Percentiles rank a stretch among this genome's conserved stretches.
phyloP scores from a whole-genome alignment of 305 asterid genomes.

The Striga hermonthica region DNA sequence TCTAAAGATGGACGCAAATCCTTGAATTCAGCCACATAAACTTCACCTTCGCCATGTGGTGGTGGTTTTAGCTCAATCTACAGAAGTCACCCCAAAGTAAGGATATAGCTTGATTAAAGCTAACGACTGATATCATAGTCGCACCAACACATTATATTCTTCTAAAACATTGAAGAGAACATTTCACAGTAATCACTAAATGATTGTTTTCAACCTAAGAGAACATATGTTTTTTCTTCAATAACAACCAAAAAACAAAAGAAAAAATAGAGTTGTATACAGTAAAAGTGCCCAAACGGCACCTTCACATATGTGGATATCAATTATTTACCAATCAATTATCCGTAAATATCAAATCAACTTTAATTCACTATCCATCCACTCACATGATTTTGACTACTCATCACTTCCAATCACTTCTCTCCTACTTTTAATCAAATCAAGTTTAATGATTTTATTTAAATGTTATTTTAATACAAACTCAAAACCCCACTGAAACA shows the following conservation, averaged over 20 bases:
- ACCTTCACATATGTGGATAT: neutral
- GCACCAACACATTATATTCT: constrained; percentile 10
- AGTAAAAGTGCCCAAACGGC: constrained; percentile 10
- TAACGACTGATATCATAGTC: constrained; percentile 7
- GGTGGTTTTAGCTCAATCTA: constrained; percentile 56
- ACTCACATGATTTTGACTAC: no score
- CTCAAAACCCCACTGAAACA: no score
- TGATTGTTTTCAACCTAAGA: constrained; percentile 13
- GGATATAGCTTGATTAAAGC: constrained; percentile 15
- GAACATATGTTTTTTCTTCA: neutral
- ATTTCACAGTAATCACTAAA: constrained; percentile 14
- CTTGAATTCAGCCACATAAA: constrained; percentile 41
- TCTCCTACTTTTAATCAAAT: no score
- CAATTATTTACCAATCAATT: no score
- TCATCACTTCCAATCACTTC: no score
- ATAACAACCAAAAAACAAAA: neutral
- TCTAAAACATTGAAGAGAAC: constrained; percentile 1
- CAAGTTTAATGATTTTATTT: no score
- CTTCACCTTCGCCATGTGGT: constrained; percentile 76
- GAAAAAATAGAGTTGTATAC: constrained; percentile 17
- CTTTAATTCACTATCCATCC: no score
- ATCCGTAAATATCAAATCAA: no score
- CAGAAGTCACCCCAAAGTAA: constrained; percentile 30
- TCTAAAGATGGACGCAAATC: constrained; percentile 81
- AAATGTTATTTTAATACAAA: no score